These are phyloP conservation scores for Pisolithus orientalis DNA, from an alignment of 768 basidiomycete species.

Conservation along the genomic window DNA sequence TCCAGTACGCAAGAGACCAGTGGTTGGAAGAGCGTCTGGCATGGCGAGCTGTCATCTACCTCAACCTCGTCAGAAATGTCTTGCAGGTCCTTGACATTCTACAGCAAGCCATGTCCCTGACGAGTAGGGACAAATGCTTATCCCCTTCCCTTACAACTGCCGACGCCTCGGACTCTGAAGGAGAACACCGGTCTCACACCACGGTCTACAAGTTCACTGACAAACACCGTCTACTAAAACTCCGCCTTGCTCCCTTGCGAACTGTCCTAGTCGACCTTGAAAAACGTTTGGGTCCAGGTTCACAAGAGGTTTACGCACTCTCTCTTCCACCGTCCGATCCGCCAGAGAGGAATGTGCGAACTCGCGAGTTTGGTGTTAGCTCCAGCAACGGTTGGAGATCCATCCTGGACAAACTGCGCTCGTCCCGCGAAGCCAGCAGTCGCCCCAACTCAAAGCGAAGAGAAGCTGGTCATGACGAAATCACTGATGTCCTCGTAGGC, in stretches of 20 bases:
- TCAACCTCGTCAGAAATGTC: conserved; percentile 75
- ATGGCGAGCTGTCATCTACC: conserved; percentile 72
- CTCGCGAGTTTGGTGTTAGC: conserved; percentile 52
- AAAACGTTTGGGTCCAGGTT: conserved; percentile 49
- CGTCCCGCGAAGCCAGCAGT: conserved; percentile 11
- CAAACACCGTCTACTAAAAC: conserved; percentile 52
- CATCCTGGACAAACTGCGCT: conserved; percentile 50
- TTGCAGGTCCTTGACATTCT: conserved; percentile 56
- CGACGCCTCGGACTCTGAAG: conserved; percentile 8
- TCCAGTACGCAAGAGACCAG: conserved; percentile 63
- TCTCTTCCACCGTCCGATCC: conserved; percentile 35
- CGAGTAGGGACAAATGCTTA: conserved; percentile 17
- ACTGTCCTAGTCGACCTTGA: conserved; percentile 58
- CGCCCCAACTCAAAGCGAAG: conserved; percentile 23
- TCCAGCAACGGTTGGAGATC: conserved; percentile 64
- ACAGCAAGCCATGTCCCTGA: conserved; percentile 47
- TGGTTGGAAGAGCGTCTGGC: conserved; percentile 64
- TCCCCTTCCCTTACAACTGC: background rate
- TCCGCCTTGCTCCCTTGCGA: conserved; percentile 52
- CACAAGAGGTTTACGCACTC: conserved; percentile 43
- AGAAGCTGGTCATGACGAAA: conserved; percentile 44
- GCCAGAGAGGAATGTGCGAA: conserved; percentile 12
- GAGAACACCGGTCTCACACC: conserved; percentile 8
- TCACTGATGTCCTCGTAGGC: conserved; percentile 50
- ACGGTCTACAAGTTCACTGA: conserved; percentile 44